Conservation (phyloP, 331 rosid genomes). For the Erythrophleum ivorense region DNA sequence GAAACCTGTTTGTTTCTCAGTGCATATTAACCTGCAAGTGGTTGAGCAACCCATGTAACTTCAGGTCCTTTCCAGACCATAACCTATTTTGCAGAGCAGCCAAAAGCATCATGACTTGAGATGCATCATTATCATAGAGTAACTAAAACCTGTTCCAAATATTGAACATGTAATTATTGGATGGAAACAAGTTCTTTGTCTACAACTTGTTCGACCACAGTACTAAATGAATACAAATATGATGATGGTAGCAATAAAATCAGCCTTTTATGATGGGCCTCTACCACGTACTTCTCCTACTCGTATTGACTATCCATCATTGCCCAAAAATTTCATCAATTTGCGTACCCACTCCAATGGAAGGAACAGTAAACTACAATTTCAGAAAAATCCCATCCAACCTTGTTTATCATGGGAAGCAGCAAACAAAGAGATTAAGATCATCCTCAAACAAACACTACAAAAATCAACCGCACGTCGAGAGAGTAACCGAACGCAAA, state of each 20-base stretch:
- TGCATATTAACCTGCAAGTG: slow-evolving; percentile 34
- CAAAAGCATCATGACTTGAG: neutral
- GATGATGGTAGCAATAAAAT: neutral
- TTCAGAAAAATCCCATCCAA: slow-evolving; percentile 13
- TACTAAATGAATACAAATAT: slow-evolving; percentile 21
- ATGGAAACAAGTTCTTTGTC: slow-evolving; percentile 21
- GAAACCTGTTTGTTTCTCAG: slow-evolving; percentile 22
- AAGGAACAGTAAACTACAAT: slow-evolving; percentile 10
- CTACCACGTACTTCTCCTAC: slow-evolving; percentile 16
- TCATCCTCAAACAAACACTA: slow-evolving; percentile 18
- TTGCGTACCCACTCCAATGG: neutral
- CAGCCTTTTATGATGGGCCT: neutral
- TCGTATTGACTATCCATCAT: slow-evolving; percentile 35
- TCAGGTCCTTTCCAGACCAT: slow-evolving; percentile 24
- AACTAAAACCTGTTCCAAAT: slow-evolving; percentile 20
- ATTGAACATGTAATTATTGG: slow-evolving; percentile 21
- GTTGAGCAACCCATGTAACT: neutral
- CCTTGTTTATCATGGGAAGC: neutral
- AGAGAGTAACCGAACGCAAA: slow-evolving; percentile 21
- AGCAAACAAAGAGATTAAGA: slow-evolving; percentile 12
- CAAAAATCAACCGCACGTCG: slow-evolving; percentile 5
- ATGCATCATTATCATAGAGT: neutral
- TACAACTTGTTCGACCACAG: slow-evolving; percentile 28
- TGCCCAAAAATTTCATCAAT: slow-evolving; percentile 12
- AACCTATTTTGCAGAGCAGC: neutral